Conservation (phyloP, 768 basidiomycete genomes). For the Suillus weaverae region DNA sequence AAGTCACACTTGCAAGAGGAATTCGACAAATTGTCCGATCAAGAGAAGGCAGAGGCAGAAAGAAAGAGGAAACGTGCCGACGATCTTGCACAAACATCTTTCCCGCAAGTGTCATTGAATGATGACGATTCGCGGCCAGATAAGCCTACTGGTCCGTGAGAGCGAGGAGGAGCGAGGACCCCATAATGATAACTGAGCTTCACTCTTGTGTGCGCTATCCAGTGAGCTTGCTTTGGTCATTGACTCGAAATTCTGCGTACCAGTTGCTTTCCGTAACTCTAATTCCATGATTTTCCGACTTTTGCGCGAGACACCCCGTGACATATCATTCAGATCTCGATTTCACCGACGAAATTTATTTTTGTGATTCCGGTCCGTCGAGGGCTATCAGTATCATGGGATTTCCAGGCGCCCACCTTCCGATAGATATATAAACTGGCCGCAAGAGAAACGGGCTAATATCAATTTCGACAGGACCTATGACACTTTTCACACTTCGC, state of each 20-base stretch:
- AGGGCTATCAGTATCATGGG: neutral
- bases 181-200: neutral
- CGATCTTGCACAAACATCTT: neutral
- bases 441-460: neutral
- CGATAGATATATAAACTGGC: neutral
- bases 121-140: neutral
- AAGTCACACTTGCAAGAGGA: constrained; percentile 78
- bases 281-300: neutral
- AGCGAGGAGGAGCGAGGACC: neutral
- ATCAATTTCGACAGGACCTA: neutral
- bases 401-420: neutral
- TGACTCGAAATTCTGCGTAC: neutral
- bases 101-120: neutral
- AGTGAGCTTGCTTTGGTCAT: neutral
- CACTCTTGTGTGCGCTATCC: neutral
- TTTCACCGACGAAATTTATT: neutral
- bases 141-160: neutral
- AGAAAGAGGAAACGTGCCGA: constrained; percentile 43
- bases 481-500: constrained; percentile 32
- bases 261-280: neutral
- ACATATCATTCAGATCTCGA: neutral
- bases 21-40: constrained; percentile 52
- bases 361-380: neutral
- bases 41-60: constrained; percentile 41
- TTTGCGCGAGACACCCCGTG: neutral